Percentiles rank a stretch among this genome's conserved stretches.
phyloP scores from a whole-genome alignment of 306 rosid genomes.

The Oxytropis ochrocephala region DNA sequence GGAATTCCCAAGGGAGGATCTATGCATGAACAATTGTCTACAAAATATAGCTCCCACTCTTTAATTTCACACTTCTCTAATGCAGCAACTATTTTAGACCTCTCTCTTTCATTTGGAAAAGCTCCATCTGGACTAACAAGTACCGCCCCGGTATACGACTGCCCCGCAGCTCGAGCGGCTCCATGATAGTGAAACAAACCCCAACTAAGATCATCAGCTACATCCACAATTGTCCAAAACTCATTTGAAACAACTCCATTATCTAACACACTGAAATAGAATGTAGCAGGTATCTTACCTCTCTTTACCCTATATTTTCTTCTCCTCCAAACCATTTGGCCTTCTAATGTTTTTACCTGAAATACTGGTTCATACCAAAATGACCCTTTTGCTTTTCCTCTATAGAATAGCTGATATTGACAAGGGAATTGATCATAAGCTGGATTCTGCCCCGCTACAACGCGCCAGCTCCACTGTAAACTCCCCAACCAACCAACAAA shows the following conservation, averaged over 20 bases:
- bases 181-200: constrained; percentile 79
- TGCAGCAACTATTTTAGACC: constrained; percentile 38
- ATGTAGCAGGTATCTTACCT: constrained; percentile 61
- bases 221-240: constrained; percentile 83
- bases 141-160: constrained; percentile 78
- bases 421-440: constrained; percentile 90
- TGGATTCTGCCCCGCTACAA: constrained; percentile 78
- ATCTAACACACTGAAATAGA: constrained; percentile 70
- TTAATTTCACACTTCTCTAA: constrained; percentile 62
- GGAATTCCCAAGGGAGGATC: constrained; percentile 74
- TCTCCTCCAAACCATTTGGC: constrained; percentile 75
- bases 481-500: constrained; percentile 80
- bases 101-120: constrained; percentile 43
- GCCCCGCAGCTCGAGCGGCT: constrained; percentile 86
- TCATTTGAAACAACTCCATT: constrained; percentile 89
- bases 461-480: constrained; percentile 89
- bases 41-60: constrained; percentile 62
- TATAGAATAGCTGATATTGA: constrained; percentile 74
- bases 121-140: constrained; percentile 76
- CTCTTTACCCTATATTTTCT: constrained; percentile 71
- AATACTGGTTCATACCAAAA: constrained; percentile 90
- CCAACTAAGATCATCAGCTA: constrained; percentile 69
- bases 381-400: constrained; percentile 86
- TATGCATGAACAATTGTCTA: constrained; percentile 55
- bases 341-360: constrained; percentile 76